phyloP scores from a whole-genome alignment of 1,284 basidiomycete genomes.

The Kalmanozyma brasiliensis region DNA sequence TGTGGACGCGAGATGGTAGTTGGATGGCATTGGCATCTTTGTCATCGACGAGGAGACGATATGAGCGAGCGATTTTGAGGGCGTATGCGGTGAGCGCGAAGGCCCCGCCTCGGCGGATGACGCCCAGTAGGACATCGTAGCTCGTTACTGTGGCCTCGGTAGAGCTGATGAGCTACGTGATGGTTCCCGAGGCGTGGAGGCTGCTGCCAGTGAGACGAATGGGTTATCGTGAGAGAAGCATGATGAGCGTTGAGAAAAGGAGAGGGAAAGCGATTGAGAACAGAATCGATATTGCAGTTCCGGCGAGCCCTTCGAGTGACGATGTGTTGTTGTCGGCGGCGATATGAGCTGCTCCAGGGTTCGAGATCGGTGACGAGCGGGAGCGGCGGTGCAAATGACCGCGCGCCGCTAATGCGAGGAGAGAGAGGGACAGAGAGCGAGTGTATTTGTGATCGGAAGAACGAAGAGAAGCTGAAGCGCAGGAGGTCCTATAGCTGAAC shows the following conservation, averaged over 20 bases:
- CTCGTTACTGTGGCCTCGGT: background rate
- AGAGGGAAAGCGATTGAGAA: background rate
- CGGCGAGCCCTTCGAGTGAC: background rate
- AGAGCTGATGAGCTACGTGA: background rate
- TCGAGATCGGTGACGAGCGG: too few relatives aligned
- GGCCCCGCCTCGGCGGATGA: slow-evolving; percentile 36
- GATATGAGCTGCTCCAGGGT: too few relatives aligned
- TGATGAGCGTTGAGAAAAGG: background rate
- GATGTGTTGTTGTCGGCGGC: background rate
- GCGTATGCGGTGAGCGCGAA: slow-evolving; percentile 25
- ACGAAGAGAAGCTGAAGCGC: background rate
- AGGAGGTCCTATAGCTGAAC: too few relatives aligned
- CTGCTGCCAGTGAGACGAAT: slow-evolving; percentile 1
- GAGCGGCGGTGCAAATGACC: too few relatives aligned
- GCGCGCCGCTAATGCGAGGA: too few relatives aligned
- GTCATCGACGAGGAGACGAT: slow-evolving; percentile 11
- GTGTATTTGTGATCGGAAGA: too few relatives aligned
- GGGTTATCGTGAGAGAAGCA: slow-evolving; percentile 6
- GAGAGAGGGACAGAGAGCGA: too few relatives aligned
- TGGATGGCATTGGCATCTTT: slow-evolving; percentile 10
- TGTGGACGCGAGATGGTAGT: background rate
- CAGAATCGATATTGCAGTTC: background rate
- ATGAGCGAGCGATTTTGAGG: slow-evolving; percentile 14
- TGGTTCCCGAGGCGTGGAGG: background rate
- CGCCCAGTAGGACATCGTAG: slow-evolving; percentile 31